Base-by-base conservation (phyloP, 2,329 filamentous ascomycete genomes). In the Rhynchosporium secalis region DNA sequence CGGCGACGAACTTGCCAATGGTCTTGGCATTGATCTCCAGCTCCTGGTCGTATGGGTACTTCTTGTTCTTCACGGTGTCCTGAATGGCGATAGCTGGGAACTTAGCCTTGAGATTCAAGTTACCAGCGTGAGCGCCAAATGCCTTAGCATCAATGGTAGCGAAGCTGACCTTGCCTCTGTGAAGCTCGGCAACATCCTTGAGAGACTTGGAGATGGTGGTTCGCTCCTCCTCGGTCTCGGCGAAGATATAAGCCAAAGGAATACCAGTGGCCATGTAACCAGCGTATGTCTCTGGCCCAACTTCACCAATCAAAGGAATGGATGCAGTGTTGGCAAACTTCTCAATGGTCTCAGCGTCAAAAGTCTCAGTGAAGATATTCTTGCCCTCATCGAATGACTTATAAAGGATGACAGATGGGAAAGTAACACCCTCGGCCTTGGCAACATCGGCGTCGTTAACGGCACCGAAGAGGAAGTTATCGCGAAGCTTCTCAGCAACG, bases 11-110 rank as follows among this genome's bases (percentile, higher is more conserved):
- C 71, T 86, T 80, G 77, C 83, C 85, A 73, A 99, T 89, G 68
- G 84, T 80, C 47, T 84, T 82, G 12, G 64, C 65, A 76, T 88
- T 85, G 72, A 99, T 85, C 78, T 91, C 86, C 80, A 88, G 86
- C 70, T 88, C 85, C 79, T 94, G 89, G 78, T 95, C 90, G 76
- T 87, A 97, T 74, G 95, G 95, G 83, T 89, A 99, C 84, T 99
- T 99, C 80, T 90, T 86, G 85, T 97, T 97, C 86, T 96, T 96
- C 77, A 84, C 83, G 60, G 88, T 92, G 76, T 97, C 91, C 81
- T 99, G 95, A 77, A 99, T 98, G 74, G 93, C 95, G 79, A 99
- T 99, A 65, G 94, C 89, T 65, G 95, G 95, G 88, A 96, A 99
- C 78, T 92, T 90, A 82, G 94, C 90, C 80, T 96, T 92, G 67